These are phyloP conservation scores for Selaginella moellendorffii DNA, from an alignment of 75 land plant species.

Conservation along the genomic window DNA sequence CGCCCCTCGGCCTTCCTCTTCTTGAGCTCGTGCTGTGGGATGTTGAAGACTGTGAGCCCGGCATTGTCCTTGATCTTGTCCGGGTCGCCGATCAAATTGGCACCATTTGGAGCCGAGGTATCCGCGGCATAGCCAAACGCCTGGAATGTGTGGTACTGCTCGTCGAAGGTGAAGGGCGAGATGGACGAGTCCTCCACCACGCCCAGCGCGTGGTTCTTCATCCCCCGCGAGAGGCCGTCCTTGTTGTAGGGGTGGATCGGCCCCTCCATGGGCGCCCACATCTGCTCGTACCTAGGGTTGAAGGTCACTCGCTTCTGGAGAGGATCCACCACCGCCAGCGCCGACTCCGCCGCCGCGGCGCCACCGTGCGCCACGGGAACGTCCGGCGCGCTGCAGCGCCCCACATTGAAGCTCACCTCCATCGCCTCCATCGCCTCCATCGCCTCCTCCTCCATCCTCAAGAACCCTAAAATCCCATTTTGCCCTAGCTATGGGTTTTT, in stretches of 20 bases:
- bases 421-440: background rate
- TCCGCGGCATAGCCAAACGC: conserved; percentile 85
- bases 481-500: too few species aligned
- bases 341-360: background rate
- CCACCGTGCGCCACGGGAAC: background rate
- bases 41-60: conserved; percentile 63
- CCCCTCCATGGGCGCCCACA: conserved; percentile 91
- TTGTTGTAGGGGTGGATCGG: conserved; percentile 88
- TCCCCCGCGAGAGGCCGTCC: conserved; percentile 81
- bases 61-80: conserved; percentile 30
- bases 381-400: background rate
- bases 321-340: conserved; percentile 39
- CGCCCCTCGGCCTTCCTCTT: conserved; percentile 36
- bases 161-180: conserved; percentile 74
- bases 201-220: conserved; percentile 85
- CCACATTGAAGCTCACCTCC: background rate
- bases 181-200: conserved; percentile 81
- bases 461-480: too few species aligned
- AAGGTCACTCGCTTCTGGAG: conserved; percentile 45
- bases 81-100: conserved; percentile 48
- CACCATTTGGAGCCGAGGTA: conserved; percentile 41
- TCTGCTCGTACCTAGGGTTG: conserved; percentile 89
- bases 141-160: conserved; percentile 93
- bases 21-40: conserved; percentile 67
- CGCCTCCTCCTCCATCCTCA: too few species aligned